Conservation (phyloP, 768 basidiomycete genomes). For the Tricholoma bakamatsutake region DNA sequence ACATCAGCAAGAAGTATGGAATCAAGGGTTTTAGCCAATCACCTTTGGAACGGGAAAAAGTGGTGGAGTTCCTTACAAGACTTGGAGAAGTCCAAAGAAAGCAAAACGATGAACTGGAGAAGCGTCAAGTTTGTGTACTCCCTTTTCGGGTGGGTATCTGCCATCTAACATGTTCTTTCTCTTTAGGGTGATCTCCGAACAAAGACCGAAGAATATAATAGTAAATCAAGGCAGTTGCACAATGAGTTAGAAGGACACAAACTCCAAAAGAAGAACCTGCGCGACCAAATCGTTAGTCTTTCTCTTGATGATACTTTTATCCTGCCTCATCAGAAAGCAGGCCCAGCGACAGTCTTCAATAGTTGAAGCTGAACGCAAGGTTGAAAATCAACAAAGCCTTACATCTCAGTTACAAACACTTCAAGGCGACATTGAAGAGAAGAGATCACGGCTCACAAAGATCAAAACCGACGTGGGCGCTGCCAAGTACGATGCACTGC, state of each 20-base stretch:
- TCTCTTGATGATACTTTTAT: not conserved
- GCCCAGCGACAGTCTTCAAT: constrained; percentile 48
- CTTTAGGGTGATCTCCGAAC: constrained; percentile 45
- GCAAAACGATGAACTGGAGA: constrained; percentile 60
- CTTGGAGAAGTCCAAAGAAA: constrained; percentile 57
- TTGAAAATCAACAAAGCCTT: constrained; percentile 53
- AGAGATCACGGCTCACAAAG: constrained; percentile 53
- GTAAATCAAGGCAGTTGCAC: constrained; percentile 50
- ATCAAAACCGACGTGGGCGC: constrained; percentile 50
- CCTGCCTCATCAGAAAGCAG: constrained; percentile 22
- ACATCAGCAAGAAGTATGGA: constrained; percentile 58
- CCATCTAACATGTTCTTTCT: not conserved
- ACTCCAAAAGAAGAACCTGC: constrained; percentile 44
- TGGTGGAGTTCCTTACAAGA: constrained; percentile 66
- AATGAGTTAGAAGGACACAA: constrained; percentile 49
- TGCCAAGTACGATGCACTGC: constrained; percentile 59
- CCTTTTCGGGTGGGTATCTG: not conserved
- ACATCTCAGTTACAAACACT: constrained; percentile 48
- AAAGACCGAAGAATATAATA: constrained; percentile 62
- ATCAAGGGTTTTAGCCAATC: constrained; percentile 72
- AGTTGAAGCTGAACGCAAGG: constrained; percentile 41
- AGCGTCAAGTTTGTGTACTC: constrained; percentile 48
- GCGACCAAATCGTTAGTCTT: constrained; percentile 51
- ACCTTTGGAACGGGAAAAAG: constrained; percentile 64
- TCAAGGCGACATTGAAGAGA: constrained; percentile 64